A percentile compares a stretch with the other conserved stretches of the same genome.
phyloP scores from a whole-genome alignment of 208 protist species.

The Leishmania turanica region DNA sequence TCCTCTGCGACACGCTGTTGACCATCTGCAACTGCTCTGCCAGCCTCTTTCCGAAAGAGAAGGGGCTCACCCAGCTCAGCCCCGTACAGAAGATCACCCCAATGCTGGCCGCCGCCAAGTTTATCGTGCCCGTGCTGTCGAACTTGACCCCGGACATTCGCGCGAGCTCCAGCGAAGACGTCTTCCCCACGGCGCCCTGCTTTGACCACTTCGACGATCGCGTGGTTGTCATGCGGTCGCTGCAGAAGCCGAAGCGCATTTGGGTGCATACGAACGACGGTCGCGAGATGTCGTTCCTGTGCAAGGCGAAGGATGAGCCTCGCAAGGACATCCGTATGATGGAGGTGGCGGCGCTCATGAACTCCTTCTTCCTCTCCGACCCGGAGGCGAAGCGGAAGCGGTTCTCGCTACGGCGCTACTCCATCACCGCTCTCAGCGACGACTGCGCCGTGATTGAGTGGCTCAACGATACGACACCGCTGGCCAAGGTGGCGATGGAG shows the following conservation, averaged over 20 bases:
- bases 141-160: slow-evolving; percentile 76
- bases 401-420: slow-evolving; percentile 88
- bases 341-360: slow-evolving; percentile 95
- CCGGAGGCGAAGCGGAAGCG: slow-evolving; percentile 76
- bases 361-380: slow-evolving; percentile 90
- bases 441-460: slow-evolving; percentile 96
- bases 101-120: slow-evolving; percentile 41
- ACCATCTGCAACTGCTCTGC: slow-evolving; percentile 73
- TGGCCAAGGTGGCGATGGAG: slow-evolving; percentile 77
- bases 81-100: slow-evolving; percentile 64
- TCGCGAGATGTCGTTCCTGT: slow-evolving; percentile 81
- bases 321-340: slow-evolving; percentile 97
- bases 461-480: slow-evolving; percentile 89
- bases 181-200: slow-evolving; percentile 63
- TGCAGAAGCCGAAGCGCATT: slow-evolving; percentile 94
- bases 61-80: slow-evolving; percentile 50
- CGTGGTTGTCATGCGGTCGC: slow-evolving; percentile 85
- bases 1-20: slow-evolving; percentile 75
- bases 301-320: slow-evolving; percentile 94
- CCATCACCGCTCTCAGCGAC: slow-evolving; percentile 88
- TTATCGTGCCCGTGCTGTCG: slow-evolving; percentile 74
- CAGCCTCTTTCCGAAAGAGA: slow-evolving; percentile 34
- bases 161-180: slow-evolving; percentile 15
- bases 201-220: slow-evolving; percentile 78
- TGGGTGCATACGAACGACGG: slow-evolving; percentile 79